These are phyloP conservation scores for Zasmidium angulare DNA, from an alignment of 2,329 filamentous ascomycete genomes.

Conservation along the genomic window DNA sequence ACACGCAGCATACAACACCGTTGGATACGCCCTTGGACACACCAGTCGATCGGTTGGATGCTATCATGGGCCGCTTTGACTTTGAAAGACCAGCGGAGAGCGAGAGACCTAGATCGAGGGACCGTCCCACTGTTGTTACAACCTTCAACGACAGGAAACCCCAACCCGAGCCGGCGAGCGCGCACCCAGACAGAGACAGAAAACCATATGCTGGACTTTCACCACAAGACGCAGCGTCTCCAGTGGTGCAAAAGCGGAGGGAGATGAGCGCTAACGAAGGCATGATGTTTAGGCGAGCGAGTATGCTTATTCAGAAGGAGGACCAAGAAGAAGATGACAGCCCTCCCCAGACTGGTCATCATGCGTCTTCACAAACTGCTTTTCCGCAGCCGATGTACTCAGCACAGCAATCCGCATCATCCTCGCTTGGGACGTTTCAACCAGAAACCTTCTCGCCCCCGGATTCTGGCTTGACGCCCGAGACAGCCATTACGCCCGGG, in stretches of 20 bases:
- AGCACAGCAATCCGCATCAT: slow-evolving; percentile 9
- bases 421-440: slow-evolving; percentile 6
- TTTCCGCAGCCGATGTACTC: background rate
- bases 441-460: slow-evolving; percentile 11
- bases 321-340: slow-evolving; percentile 23
- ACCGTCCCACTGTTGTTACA: slow-evolving; percentile 21
- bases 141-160: slow-evolving; percentile 1
- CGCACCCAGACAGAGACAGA: background rate
- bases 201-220: slow-evolving; percentile 11
- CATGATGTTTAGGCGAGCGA: slow-evolving; percentile 32
- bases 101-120: slow-evolving; percentile 4
- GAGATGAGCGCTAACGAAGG: slow-evolving; percentile 33
- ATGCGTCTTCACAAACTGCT: background rate
- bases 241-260: slow-evolving; percentile 22
- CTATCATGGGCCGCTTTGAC: background rate
- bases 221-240: slow-evolving; percentile 16
- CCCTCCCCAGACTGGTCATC: slow-evolving; percentile 2
- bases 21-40: slow-evolving; percentile 5
- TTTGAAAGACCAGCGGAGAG: background rate
- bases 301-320: slow-evolving; percentile 29
- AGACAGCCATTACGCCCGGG: slow-evolving; percentile 17
- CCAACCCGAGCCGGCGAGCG: background rate
- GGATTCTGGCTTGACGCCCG: slow-evolving; percentile 17
- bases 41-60: background rate
- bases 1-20: slow-evolving; percentile 9